Conservation (phyloP, 1,284 basidiomycete species). For the Cutaneotrichosporon spelunceum region DNA sequence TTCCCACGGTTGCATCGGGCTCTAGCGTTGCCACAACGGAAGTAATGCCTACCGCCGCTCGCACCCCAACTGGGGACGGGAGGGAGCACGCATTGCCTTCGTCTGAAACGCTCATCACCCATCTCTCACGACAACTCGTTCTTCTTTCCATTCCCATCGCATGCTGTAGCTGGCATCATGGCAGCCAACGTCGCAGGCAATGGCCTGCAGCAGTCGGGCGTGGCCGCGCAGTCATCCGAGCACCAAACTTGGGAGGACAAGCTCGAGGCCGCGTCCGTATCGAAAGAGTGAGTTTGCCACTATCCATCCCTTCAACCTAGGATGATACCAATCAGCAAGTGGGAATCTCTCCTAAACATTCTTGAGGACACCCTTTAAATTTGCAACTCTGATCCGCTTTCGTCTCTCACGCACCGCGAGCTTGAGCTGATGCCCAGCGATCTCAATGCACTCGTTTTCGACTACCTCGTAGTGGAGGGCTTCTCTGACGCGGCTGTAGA, state of each 20-base stretch:
- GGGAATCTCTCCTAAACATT: slow-evolving; percentile 61
- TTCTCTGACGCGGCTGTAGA: slow-evolving; percentile 94
- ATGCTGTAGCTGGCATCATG: slow-evolving; percentile 16
- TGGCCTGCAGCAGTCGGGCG: slow-evolving; percentile 10
- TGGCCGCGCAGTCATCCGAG: slow-evolving; percentile 21
- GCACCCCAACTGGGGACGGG: neutral
- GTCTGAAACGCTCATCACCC: neutral
- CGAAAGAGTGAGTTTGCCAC: slow-evolving; percentile 54
- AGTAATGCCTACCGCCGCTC: neutral
- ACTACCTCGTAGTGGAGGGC: slow-evolving; percentile 96
- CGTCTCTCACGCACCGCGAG: neutral
- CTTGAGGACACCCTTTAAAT: slow-evolving; percentile 53
- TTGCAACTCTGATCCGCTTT: slow-evolving; percentile 53
- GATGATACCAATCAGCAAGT: slow-evolving; percentile 57
- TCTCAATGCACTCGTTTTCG: slow-evolving; percentile 92
- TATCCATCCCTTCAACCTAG: slow-evolving; percentile 26
- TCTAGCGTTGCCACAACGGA: neutral
- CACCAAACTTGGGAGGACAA: slow-evolving; percentile 52
- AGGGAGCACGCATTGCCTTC: neutral
- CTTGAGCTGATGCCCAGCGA: slow-evolving; percentile 60
- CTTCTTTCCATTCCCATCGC: slow-evolving; percentile 6
- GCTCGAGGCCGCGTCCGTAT: slow-evolving; percentile 53
- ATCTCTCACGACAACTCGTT: neutral
- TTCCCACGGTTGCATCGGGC: neutral
- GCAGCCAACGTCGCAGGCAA: slow-evolving; percentile 18